phyloP scores from a whole-genome alignment of 2,329 filamentous ascomycete species.

The Macroventuria anomochaeta region DNA sequence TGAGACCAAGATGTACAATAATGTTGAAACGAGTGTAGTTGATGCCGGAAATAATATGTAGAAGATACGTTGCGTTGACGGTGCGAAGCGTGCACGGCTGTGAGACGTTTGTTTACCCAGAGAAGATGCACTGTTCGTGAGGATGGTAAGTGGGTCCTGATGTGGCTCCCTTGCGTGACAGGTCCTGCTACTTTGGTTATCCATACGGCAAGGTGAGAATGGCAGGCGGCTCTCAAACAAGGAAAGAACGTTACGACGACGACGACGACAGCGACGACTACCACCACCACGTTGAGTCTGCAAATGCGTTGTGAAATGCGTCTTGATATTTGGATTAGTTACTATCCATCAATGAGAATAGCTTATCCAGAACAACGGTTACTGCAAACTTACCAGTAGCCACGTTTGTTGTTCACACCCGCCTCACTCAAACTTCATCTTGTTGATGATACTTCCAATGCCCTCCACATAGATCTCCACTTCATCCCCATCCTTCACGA shows the following conservation, averaged over 20 bases:
- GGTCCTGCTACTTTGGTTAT: neutral
- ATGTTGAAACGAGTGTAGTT: neutral
- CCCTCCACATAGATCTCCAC: conserved; percentile 46
- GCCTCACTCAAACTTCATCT: conserved; percentile 40
- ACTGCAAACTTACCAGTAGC: neutral
- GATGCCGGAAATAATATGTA: neutral
- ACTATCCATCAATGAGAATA: too few relatives aligned
- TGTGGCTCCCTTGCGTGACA: neutral
- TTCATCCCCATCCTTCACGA: conserved; percentile 45
- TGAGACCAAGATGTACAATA: too few relatives aligned
- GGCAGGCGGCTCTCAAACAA: neutral
- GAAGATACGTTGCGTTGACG: neutral
- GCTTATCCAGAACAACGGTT: too few relatives aligned
- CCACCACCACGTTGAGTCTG: too few relatives aligned
- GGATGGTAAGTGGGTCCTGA: neutral
- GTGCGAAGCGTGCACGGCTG: neutral
- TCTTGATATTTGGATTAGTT: too few relatives aligned
- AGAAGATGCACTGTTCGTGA: neutral
- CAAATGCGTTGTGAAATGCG: too few relatives aligned
- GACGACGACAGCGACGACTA: neutral
- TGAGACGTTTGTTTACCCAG: neutral
- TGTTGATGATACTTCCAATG: conserved; percentile 46
- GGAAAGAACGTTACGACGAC: neutral
- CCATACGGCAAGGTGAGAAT: neutral
- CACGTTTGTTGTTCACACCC: neutral